A percentile compares a stretch with the other conserved stretches of the same genome.
These are phyloP conservation scores for Vaucheria bursata DNA, from an alignment of 352 stramenopile species.

Conservation along the genomic window DNA sequence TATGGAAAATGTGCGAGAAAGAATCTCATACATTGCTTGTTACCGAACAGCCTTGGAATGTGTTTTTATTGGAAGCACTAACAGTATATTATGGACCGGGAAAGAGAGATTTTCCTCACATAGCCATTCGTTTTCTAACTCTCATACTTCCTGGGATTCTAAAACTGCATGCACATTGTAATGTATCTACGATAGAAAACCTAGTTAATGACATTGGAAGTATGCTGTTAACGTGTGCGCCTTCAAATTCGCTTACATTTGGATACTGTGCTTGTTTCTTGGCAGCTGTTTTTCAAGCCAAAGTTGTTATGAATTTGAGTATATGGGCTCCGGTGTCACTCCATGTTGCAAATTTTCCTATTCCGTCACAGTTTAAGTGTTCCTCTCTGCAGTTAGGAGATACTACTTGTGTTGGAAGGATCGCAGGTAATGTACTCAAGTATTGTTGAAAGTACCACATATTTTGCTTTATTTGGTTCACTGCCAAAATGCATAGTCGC, in stretches of 20 bases:
- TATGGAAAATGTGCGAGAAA: neutral
- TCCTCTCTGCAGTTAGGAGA: neutral
- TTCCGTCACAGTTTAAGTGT: neutral
- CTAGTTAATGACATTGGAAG: neutral
- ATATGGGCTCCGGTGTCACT: neutral
- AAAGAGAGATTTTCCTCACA: neutral
- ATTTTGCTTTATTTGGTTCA: no score
- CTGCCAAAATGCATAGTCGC: no score
- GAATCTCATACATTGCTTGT: neutral
- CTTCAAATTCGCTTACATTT: neutral
- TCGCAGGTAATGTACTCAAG: no score
- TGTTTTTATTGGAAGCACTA: neutral
- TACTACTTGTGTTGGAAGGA: neutral
- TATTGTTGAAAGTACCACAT: no score
- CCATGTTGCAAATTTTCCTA: neutral
- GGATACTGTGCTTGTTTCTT: neutral
- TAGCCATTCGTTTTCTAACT: neutral
- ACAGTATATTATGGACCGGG: neutral
- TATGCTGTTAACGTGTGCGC: neutral
- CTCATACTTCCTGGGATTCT: neutral
- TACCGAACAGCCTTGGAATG: neutral
- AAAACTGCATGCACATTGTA: neutral
- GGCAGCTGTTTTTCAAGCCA: neutral
- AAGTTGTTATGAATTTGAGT: neutral
- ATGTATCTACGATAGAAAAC: neutral